Percentiles rank a stretch among this genome's conserved stretches.
Conservation (phyloP, 306 rosid species). For the Begonia masoniana region DNA sequence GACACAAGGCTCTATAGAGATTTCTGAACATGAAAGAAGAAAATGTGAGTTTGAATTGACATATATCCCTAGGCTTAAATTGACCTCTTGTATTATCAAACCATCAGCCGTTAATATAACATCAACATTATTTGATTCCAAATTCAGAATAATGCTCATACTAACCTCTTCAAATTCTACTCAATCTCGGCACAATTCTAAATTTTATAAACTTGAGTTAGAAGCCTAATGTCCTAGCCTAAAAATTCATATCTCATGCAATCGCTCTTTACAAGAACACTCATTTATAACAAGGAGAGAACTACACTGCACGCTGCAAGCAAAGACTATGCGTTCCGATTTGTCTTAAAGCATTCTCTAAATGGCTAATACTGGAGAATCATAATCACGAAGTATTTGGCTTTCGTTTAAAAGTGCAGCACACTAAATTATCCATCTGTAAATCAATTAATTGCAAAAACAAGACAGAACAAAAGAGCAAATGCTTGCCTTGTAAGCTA, state of each 20-base stretch:
- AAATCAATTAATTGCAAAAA: not conserved
- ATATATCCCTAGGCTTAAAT: too few relatives aligned
- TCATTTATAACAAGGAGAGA: not conserved
- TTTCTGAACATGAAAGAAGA: too few relatives aligned
- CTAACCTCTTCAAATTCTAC: too few relatives aligned
- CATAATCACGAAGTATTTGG: not conserved
- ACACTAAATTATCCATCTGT: not conserved
- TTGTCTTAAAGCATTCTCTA: not conserved
- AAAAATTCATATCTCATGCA: not conserved
- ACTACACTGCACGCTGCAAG: not conserved
- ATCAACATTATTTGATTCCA: too few relatives aligned
- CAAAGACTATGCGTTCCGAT: not conserved
- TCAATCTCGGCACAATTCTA: too few relatives aligned
- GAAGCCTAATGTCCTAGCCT: too few relatives aligned
- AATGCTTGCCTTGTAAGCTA: slow-evolving; percentile 59
- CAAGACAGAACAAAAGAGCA: not conserved
- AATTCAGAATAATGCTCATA: not conserved
- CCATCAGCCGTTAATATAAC: too few relatives aligned
- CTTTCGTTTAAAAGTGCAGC: not conserved
- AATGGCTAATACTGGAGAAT: not conserved
- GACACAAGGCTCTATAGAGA: too few relatives aligned
- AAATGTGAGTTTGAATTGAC: too few relatives aligned
- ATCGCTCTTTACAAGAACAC: not conserved
- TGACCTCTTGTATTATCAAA: too few relatives aligned
- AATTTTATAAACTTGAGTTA: too few relatives aligned